Percentiles rank a stretch among this genome's conserved stretches.
phyloP scores from a whole-genome alignment of 495 filamentous ascomycete species.

The Cercophora samala region DNA sequence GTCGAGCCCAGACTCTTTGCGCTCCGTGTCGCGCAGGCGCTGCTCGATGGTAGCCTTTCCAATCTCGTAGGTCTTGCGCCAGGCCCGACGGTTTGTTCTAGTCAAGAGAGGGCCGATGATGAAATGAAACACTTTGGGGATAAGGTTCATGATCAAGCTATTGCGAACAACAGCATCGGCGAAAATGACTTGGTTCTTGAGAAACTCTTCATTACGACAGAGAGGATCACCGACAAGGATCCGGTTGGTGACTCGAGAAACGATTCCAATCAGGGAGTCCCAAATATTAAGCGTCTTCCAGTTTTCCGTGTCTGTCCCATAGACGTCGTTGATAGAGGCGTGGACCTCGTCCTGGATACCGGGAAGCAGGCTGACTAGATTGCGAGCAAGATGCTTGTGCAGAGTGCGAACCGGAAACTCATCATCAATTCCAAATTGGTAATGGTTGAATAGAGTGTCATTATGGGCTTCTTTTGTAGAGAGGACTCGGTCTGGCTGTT shows the following conservation, averaged over 20 bases:
- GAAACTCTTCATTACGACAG: constrained; percentile 31
- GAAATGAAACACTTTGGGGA: constrained; percentile 37
- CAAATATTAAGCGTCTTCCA: constrained; percentile 37
- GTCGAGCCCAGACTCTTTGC: constrained; percentile 24
- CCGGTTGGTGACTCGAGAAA: constrained; percentile 34
- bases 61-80: constrained; percentile 24
- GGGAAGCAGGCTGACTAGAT: constrained; percentile 33
- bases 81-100: constrained; percentile 32
- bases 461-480: constrained; percentile 33
- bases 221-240: constrained; percentile 29
- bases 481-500: constrained; percentile 35
- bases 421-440: constrained; percentile 34
- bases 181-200: constrained; percentile 32
- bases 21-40: constrained; percentile 30
- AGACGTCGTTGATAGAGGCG: constrained; percentile 27
- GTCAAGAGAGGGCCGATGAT: constrained; percentile 30
- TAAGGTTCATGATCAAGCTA: constrained; percentile 34
- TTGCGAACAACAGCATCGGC: constrained; percentile 35
- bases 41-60: constrained; percentile 30
- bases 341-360: constrained; percentile 34
- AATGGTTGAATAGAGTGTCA: constrained; percentile 30
- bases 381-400: constrained; percentile 37
- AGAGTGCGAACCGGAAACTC: constrained; percentile 33
- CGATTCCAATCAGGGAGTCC: constrained; percentile 34
- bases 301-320: constrained; percentile 33